A percentile compares a stretch with the other conserved stretches of the same genome.
Evolutionary conservation across 2,329 filamentous ascomycete species (phyloP).

Genomic region (Emmonsia crescens): DNA sequence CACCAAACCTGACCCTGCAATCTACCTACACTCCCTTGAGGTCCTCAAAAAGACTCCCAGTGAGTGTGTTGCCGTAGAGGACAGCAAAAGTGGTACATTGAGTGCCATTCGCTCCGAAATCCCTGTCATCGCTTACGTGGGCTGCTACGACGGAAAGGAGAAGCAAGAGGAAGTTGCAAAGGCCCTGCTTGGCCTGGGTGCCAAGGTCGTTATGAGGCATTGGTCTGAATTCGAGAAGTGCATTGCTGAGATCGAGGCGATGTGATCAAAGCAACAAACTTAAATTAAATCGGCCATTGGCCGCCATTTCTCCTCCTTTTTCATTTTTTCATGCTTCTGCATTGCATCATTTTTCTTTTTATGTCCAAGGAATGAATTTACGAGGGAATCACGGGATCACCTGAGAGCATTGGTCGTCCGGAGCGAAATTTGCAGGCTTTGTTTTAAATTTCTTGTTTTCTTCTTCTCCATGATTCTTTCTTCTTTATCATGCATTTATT

Average conservation of each 20-base stretch:
- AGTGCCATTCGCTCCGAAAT: slow-evolving; percentile 69
- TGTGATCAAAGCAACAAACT: slow-evolving; percentile 7
- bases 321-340: slow-evolving; percentile 3
- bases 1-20: slow-evolving; percentile 80
- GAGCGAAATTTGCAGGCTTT: slow-evolving; percentile 7
- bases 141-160: slow-evolving; percentile 54
- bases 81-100: slow-evolving; percentile 74
- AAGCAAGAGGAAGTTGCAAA: slow-evolving; percentile 57
- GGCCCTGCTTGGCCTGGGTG: slow-evolving; percentile 50
- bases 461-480: neutral
- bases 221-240: slow-evolving; percentile 38
- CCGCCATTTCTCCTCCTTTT: neutral
- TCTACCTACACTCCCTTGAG: slow-evolving; percentile 71
- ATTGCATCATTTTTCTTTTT: slow-evolving; percentile 7
- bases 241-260: slow-evolving; percentile 32
- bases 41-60: slow-evolving; percentile 58
- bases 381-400: neutral
- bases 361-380: slow-evolving; percentile 19
- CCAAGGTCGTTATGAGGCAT: slow-evolving; percentile 47
- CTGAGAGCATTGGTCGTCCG: slow-evolving; percentile 18
- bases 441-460: neutral
- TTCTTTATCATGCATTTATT: neutral
- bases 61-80: slow-evolving; percentile 74
- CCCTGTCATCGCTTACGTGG: slow-evolving; percentile 73
- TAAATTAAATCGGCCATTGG: neutral